Conservation (phyloP, 352 stramenopile species). For the Phytophthora pisi region DNA sequence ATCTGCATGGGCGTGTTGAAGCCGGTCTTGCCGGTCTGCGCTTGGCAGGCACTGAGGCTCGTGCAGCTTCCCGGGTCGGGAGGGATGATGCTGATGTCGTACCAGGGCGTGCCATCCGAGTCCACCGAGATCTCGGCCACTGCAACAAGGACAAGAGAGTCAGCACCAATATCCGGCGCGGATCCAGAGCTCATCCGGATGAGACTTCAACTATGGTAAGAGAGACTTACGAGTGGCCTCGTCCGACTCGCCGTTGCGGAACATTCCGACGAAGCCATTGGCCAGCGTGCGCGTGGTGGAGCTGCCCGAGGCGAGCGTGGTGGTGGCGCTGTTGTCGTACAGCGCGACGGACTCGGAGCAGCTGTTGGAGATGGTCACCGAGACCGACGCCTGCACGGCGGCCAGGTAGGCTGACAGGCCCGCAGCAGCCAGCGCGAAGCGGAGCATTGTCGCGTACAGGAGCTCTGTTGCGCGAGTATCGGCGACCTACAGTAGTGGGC, state of each 20-base stretch:
- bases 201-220: constrained; percentile 5
- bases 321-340: constrained; percentile 62
- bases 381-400: constrained; percentile 36
- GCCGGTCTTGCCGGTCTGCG: constrained; percentile 51
- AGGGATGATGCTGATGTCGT: constrained; percentile 66
- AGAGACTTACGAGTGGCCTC: constrained; percentile 43
- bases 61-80: constrained; percentile 47
- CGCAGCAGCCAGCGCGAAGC: constrained; percentile 24
- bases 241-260: constrained; percentile 50
- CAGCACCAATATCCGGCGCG: constrained; percentile 16
- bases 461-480: constrained; percentile 17
- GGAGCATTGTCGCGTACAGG: constrained; percentile 17
- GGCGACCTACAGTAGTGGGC: constrained; percentile 13
- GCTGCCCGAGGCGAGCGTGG: constrained; percentile 42
- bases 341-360: constrained; percentile 55
- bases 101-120: constrained; percentile 50
- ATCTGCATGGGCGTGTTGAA: constrained; percentile 74
- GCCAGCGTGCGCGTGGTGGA: constrained; percentile 45
- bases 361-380: constrained; percentile 48
- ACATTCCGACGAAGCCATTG: constrained; percentile 60
- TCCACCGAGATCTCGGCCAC: constrained; percentile 59
- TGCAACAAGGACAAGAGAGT: constrained; percentile 25
- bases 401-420: constrained; percentile 28
- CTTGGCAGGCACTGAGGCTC: constrained; percentile 52
- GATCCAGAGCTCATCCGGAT: constrained; percentile 14